Evolutionary conservation across 2,329 filamentous ascomycete genomes (phyloP), one percentile per base, ranked within the genome.

Genomic region (Exophiala alcalophila): DNA sequence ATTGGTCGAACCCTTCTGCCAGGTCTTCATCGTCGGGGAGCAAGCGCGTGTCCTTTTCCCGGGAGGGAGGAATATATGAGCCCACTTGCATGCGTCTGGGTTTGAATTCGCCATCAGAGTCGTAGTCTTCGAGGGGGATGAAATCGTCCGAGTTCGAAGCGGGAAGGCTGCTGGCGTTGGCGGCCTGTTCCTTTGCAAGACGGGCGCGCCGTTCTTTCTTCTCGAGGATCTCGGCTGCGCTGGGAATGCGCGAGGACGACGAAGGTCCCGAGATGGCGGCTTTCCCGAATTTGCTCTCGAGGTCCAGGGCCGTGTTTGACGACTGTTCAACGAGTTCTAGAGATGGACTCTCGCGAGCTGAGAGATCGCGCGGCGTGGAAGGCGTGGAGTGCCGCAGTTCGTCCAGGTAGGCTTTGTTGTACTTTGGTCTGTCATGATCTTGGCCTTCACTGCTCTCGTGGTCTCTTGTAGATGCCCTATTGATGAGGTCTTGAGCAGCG

Each of bases 1-100:
- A 95, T 40, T 91, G 84, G 47, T 97, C 91, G 56, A 94, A 97
- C 0, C 89, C 90, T 66, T 97, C 92, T 25, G 86, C 86, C 0
- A 96, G 76, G 58, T 97, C 88, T 61, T 97, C 91, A 56, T 97
- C 91, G 23, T 96, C 89, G 28, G 76, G 78, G 4, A 89, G 77
- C 2, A 97, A 74, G 1, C 91, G 77, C 4, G 84, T 85, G 49
- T 89, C 77, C 23, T 79, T 76, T 52, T 84, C 56, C 82, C 79
- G 52, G 79, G 66, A 37, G 74, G 60, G 2, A 10, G 44, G 39
- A 14, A 37, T 36, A 36, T 50, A 53, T 3, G 42, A 38, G 60
- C 19, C 57, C 47, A 48, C 57, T 55, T 42, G 69, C 65, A 25
- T 61, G 48, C 32, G 60, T 50, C 4, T 48, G 26, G 41, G 52